Conservation (phyloP, 2,329 filamentous ascomycete species). For the Huntiella abstrusa region DNA sequence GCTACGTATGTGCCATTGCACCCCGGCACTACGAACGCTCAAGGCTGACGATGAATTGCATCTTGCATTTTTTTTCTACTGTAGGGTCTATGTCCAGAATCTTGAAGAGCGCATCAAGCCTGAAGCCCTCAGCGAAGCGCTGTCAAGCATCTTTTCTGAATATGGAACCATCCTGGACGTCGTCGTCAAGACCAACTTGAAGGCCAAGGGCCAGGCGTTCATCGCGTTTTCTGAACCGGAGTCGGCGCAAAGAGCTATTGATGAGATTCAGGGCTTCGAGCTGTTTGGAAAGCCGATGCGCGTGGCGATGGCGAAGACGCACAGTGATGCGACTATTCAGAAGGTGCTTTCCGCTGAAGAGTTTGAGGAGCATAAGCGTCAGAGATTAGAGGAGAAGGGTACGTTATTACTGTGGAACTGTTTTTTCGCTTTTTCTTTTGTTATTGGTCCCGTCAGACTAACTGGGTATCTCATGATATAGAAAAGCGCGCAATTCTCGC, state of each 20-base stretch:
- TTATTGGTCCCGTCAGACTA: constrained; percentile 13
- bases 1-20: constrained; percentile 61
- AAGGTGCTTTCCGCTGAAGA: constrained; percentile 57
- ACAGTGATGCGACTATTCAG: constrained; percentile 74
- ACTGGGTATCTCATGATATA: constrained; percentile 21
- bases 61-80: not conserved
- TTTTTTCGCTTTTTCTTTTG: not conserved
- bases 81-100: constrained; percentile 56
- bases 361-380: constrained; percentile 70
- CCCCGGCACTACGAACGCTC: constrained; percentile 35
- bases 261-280: constrained; percentile 82
- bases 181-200: constrained; percentile 74
- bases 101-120: constrained; percentile 84
- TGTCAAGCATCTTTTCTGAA: constrained; percentile 66
- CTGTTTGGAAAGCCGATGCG: constrained; percentile 83
- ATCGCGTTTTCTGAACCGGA: constrained; percentile 74
- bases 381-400: constrained; percentile 82
- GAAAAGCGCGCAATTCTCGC: constrained; percentile 65
- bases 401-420: constrained; percentile 14
- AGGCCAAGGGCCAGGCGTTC: constrained; percentile 89
- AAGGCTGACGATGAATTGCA: constrained; percentile 19
- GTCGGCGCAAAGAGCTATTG: constrained; percentile 61
- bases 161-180: constrained; percentile 76
- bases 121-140: constrained; percentile 51
- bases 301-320: constrained; percentile 60